Conservation (phyloP, 805 yeast species). For the Wickerhamomyces bovis region DNA sequence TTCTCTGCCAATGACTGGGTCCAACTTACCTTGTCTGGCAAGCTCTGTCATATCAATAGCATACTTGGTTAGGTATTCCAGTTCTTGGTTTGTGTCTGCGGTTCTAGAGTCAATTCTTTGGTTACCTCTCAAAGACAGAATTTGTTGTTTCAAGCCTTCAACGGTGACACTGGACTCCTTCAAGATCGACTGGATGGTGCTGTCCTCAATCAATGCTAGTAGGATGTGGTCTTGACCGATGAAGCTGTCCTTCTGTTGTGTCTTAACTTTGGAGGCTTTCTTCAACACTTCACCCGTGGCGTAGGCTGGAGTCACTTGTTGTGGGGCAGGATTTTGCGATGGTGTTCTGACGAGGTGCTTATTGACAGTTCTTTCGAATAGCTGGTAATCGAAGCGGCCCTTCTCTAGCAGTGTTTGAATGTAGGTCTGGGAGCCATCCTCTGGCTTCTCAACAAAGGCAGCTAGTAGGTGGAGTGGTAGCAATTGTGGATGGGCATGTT, state of each 20-base stretch:
- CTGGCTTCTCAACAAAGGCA: conserved; percentile 68
- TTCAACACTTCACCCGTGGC: conserved; percentile 71
- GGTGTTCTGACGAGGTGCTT: conserved; percentile 79
- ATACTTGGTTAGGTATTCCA: conserved; percentile 82
- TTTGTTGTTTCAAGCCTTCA: conserved; percentile 71
- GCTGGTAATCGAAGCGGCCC: conserved; percentile 82
- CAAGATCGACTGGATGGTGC: conserved; percentile 60
- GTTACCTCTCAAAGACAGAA: conserved; percentile 77
- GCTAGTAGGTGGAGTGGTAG: conserved; percentile 88
- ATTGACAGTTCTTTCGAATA: conserved; percentile 75
- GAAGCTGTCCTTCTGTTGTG: conserved; percentile 84
- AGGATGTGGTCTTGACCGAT: conserved; percentile 93
- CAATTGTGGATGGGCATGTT: conserved; percentile 77
- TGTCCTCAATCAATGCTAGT: conserved; percentile 78
- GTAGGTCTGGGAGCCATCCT: conserved; percentile 54
- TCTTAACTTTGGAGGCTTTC: conserved; percentile 70
- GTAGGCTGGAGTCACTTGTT: conserved; percentile 67
- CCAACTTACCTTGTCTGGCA: conserved; percentile 91
- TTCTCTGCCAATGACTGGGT: conserved; percentile 98
- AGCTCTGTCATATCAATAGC: conserved; percentile 91
- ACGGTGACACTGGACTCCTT: conserved; percentile 65
- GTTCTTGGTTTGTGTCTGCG: conserved; percentile 83
- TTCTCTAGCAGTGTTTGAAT: conserved; percentile 78
- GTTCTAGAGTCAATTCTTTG: conserved; percentile 89
- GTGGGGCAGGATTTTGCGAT: conserved; percentile 84